These are phyloP conservation scores for Aureobasidium zeae DNA, from an alignment of 2,329 filamentous ascomycete genomes.

Conservation along the genomic window DNA sequence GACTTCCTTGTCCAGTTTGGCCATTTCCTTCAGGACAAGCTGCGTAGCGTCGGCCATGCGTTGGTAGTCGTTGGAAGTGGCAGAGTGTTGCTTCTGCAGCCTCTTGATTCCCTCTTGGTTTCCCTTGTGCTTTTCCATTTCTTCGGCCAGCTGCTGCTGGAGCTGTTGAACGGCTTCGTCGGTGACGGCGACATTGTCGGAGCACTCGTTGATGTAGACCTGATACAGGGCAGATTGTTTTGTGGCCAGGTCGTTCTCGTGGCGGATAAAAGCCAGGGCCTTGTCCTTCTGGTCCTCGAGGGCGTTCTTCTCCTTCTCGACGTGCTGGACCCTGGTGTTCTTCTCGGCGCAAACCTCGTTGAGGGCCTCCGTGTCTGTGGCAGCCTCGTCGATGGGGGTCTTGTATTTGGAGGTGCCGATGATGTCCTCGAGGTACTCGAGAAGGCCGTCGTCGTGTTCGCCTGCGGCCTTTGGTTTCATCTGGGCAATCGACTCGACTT, in stretches of 20 bases:
- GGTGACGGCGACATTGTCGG: conserved; percentile 79
- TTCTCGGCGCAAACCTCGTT: conserved; percentile 96
- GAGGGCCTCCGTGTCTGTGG: conserved; percentile 76
- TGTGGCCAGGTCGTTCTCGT: conserved; percentile 83
- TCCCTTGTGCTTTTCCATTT: conserved; percentile 85
- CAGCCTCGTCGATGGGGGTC: conserved; percentile 88
- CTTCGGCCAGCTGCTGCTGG: conserved; percentile 74
- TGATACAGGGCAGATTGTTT: conserved; percentile 93
- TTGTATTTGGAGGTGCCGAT: conserved; percentile 99
- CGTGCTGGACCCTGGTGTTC: conserved; percentile 87
- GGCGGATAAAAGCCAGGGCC: conserved; percentile 75
- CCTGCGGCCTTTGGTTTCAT: conserved; percentile 96
- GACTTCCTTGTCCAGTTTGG: conserved; percentile 88
- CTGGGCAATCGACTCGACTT: conserved; percentile 96
- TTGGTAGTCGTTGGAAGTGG: conserved; percentile 75
- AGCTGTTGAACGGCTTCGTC: conserved; percentile 86
- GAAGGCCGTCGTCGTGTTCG: conserved; percentile 89
- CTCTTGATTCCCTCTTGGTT: conserved; percentile 84
- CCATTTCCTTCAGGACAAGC: conserved; percentile 70
- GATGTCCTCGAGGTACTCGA: conserved; percentile 97
- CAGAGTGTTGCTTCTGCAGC: conserved; percentile 74
- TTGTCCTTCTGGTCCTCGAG: conserved; percentile 96
- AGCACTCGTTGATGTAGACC: conserved; percentile 78
- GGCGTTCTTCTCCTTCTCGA: conserved; percentile 90
- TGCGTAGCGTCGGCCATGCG: conserved; percentile 73